Evolutionary conservation across 495 filamentous ascomycete genomes (phyloP), one percentile per base, ranked within the genome.

Genomic region (Aspergillus indologenus): DNA sequence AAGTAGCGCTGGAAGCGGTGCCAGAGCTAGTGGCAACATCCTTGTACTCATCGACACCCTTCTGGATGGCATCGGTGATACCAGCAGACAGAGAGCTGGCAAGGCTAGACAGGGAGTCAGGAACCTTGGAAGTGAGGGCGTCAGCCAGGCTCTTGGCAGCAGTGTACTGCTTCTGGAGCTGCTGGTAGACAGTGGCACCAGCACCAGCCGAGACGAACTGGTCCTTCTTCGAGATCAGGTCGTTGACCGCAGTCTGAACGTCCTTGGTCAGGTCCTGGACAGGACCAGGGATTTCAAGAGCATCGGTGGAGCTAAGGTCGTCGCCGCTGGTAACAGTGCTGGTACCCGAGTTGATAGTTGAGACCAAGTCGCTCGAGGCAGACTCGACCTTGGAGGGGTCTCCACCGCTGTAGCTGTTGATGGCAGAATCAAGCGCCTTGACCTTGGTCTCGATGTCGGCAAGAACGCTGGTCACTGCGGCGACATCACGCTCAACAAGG

Each of bases 61-160:
- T 64, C 52, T 71, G 64, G 53, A 79, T 66, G 50, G 70, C 66
- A 26, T 63, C 57, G 53, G 70, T 70, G 66, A 77, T 70, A 43
- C 65, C 60, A 19, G 65, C 53, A 40, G 75, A 62, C 47, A 73
- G 67, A 20, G 59, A 40, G 47, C 51, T 26, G 22, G 72, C 76
- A 42, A 68, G 57, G 14, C 51, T 59, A 29, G 60, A 54, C 5
- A 65, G 64, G 15, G 53, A 61, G 31, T 58, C 20, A 42, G 76
- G 74, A 5, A 79, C 67, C 68, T 72, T 71, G 43, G 56, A 46
- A 55, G 68, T 66, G 51, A 76, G 59, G 40, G 66, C 64, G 18
- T 65, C 62, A 19, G 75, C 65, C 20, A 78, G 68, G 43, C 42
- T 47, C 47, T 69, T 57, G 58, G 72, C 68, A 34, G 73, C 75